These are phyloP conservation scores for Fusarium equiseti DNA, from an alignment of 2,329 filamentous ascomycete species.

Conservation along the genomic window DNA sequence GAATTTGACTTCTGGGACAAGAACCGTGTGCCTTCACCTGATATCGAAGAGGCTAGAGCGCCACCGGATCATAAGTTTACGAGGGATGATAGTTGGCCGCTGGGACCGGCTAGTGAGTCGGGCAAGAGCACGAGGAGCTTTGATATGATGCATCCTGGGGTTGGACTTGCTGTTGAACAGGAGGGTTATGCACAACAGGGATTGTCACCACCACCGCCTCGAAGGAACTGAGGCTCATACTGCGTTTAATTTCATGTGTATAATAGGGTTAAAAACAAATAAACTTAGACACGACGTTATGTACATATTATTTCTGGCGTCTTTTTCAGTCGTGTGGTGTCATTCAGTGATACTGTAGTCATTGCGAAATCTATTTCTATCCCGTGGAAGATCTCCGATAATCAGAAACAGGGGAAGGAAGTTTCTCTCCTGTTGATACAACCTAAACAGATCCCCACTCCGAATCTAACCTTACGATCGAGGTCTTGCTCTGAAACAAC, in stretches of 20 bases:
- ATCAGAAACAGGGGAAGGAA: neutral
- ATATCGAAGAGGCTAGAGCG: constrained; percentile 8
- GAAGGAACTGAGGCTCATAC: constrained; percentile 21
- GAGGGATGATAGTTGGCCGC: constrained; percentile 35
- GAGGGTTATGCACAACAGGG: constrained; percentile 35
- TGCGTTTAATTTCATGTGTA: constrained; percentile 15
- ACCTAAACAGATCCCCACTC: neutral
- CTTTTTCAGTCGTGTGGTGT: neutral
- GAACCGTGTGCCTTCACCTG: constrained; percentile 1
- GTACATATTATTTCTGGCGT: constrained; percentile 13
- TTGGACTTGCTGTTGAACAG: constrained; percentile 41
- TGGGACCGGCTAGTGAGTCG: constrained; percentile 20
- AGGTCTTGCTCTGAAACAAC: neutral
- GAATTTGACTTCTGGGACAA: constrained; percentile 38
- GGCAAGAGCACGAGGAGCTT: constrained; percentile 37
- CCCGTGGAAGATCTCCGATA: neutral
- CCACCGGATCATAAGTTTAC: constrained; percentile 5
- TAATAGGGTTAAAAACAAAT: constrained; percentile 15
- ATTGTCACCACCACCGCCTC: constrained; percentile 43
- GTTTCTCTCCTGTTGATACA: neutral
- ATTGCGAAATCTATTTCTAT: neutral
- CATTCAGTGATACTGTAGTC: too few species aligned
- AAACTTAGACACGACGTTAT: constrained; percentile 33
- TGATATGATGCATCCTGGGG: constrained; percentile 36
- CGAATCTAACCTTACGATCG: neutral